Conservation (phyloP, 129 eudicot species). For the Lonicera japonica region DNA sequence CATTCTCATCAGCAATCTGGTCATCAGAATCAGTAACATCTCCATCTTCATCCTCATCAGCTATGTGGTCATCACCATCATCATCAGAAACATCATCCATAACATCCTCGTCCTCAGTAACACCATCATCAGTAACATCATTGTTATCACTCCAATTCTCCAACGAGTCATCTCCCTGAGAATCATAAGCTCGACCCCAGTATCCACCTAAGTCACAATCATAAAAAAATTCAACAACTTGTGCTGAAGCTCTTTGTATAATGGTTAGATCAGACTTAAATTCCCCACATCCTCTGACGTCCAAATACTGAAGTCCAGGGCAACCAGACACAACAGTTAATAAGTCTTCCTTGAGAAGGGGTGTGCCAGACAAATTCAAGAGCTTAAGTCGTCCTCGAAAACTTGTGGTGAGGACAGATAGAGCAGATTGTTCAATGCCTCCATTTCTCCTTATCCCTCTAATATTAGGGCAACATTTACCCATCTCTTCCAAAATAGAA, state of each 20-base stretch:
- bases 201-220: constrained; percentile 2
- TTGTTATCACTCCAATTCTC: no score
- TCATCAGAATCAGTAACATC: no score
- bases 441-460: constrained; percentile 27
- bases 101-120: no score
- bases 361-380: constrained; percentile 14
- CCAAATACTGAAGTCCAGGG: constrained; percentile 12
- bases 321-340: constrained; percentile 1
- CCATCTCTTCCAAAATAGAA: constrained; percentile 7
- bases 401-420: not conserved
- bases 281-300: constrained; percentile 4
- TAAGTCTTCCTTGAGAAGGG: constrained; percentile 10
- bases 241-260: not conserved
- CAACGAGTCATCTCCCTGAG: not conserved
- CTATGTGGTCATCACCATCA: not conserved
- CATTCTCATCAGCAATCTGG: not conserved
- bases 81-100: not conserved
- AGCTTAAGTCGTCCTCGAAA: constrained; percentile 7
- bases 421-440: not conserved
- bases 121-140: not conserved
- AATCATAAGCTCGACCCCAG: not conserved
- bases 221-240: constrained; percentile 5
- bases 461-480: constrained; percentile 14
- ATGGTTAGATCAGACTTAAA: constrained; percentile 4
- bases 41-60: not conserved